Evolutionary conservation across 306 rosid genomes (phyloP).

Genomic region (Cicer cuneatum): DNA sequence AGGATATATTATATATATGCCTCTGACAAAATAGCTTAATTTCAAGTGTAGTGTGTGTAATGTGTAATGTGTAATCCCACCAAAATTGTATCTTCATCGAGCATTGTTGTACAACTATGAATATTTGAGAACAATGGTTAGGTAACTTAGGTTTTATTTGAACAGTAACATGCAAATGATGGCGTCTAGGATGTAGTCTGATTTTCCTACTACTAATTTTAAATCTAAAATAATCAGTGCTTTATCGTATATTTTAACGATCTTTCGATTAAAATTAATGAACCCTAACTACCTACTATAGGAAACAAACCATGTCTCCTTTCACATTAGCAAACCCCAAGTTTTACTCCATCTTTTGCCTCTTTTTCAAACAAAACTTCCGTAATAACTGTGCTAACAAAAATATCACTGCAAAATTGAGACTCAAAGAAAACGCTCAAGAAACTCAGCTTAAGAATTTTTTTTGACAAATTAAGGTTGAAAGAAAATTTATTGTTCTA

Average conservation of each 20-base stretch:
- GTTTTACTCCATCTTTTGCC: slow-evolving; percentile 36
- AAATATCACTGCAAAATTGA: neutral
- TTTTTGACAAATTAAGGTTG: too few species aligned
- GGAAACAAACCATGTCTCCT: slow-evolving; percentile 38
- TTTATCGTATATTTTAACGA: slow-evolving; percentile 7
- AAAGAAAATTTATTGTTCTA: too few species aligned
- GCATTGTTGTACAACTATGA: too few species aligned
- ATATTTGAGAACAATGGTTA: neutral
- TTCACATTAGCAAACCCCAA: slow-evolving; percentile 38
- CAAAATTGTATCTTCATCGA: too few species aligned
- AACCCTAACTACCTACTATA: slow-evolving; percentile 35
- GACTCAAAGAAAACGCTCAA: neutral
- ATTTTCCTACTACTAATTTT: slow-evolving; percentile 4
- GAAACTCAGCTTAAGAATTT: too few species aligned
- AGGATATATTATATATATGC: too few species aligned
- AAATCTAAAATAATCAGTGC: neutral
- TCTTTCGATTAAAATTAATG: slow-evolving; percentile 13
- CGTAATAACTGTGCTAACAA: slow-evolving; percentile 4
- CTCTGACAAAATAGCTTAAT: too few species aligned
- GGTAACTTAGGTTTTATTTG: slow-evolving; percentile 23
- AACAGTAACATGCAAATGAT: slow-evolving; percentile 30
- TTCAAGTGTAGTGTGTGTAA: too few species aligned
- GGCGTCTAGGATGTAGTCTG: slow-evolving; percentile 37
- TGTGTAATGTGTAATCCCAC: too few species aligned
- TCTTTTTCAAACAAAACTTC: neutral